Conservation (phyloP, 31 red algal species). For the Asparagopsis taxiformis region DNA sequence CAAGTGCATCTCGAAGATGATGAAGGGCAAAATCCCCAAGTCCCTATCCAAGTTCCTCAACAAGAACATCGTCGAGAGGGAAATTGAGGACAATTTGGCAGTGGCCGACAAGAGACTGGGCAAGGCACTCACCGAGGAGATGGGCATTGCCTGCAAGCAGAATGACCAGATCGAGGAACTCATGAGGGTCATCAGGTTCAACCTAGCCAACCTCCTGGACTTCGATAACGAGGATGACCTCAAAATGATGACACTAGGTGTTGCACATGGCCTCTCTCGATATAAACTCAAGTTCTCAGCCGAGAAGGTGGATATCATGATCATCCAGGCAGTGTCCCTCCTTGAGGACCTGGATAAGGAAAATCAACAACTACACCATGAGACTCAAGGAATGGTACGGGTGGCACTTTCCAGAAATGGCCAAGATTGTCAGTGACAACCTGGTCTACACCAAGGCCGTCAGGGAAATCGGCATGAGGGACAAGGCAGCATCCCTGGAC, state of each 20-base stretch:
- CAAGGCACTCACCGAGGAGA: too few relatives aligned
- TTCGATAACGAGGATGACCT: constrained; percentile 35
- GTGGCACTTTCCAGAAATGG: constrained; percentile 99
- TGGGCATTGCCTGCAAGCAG: too few relatives aligned
- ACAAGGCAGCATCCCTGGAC: constrained; percentile 60
- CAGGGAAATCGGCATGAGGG: constrained; percentile 77
- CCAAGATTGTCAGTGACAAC: constrained; percentile 90
- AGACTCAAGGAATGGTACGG: constrained; percentile 95
- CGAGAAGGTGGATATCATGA: constrained; percentile 97
- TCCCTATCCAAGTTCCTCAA: too few relatives aligned
- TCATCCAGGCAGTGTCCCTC: constrained; percentile 89
- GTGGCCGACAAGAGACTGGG: too few relatives aligned
- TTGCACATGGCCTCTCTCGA: constrained; percentile 91
- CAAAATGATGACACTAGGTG: constrained; percentile 86
- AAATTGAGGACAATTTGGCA: too few relatives aligned
- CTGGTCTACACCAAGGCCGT: constrained; percentile 79
- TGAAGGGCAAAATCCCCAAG: too few relatives aligned
- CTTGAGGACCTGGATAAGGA: constrained; percentile 98
- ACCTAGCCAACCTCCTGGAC: too few relatives aligned
- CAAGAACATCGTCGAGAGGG: too few relatives aligned
- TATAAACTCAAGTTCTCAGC: constrained; percentile 99
- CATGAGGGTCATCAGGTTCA: too few relatives aligned
- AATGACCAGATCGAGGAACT: too few relatives aligned
- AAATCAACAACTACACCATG: constrained; percentile 99
- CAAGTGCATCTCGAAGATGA: too few relatives aligned